Evolutionary conservation across 441 rosid species (phyloP).

Genomic region (Breynia disticha): DNA sequence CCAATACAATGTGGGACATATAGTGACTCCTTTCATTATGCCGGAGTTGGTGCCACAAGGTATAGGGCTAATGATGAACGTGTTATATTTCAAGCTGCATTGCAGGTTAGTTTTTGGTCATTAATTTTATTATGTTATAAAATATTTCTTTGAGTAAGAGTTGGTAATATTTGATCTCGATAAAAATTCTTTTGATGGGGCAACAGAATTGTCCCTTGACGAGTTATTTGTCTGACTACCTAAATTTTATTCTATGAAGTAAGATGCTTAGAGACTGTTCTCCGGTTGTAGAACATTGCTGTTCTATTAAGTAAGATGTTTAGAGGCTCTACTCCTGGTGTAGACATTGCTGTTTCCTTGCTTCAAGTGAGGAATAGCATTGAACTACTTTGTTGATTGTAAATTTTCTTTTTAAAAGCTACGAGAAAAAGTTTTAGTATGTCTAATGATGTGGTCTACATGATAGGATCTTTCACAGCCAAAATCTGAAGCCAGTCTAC

Average conservation of each 20-base stretch:
- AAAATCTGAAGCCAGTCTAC: conserved; percentile 62
- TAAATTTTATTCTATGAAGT: no score
- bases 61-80: conserved; percentile 47
- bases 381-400: neutral
- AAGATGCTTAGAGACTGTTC: no score
- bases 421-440: neutral
- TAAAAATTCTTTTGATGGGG: neutral
- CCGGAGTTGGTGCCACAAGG: conserved; percentile 35
- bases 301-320: no score
- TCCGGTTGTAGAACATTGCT: neutral
- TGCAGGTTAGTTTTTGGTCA: conserved; percentile 51
- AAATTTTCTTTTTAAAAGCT: neutral
- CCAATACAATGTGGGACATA: conserved; percentile 20
- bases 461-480: conserved; percentile 81
- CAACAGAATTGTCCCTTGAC: neutral
- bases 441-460: conserved; percentile 14
- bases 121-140: neutral
- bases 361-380: neutral
- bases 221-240: no score
- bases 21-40: conserved; percentile 22
- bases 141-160: neutral
- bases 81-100: conserved; percentile 48
- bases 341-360: neutral
- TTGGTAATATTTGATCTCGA: neutral
- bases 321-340: no score